Evolutionary conservation across 129 eudicot genomes (phyloP), one percentile per base, ranked within the genome.

Genomic region (Flaveria sonorensis): DNA sequence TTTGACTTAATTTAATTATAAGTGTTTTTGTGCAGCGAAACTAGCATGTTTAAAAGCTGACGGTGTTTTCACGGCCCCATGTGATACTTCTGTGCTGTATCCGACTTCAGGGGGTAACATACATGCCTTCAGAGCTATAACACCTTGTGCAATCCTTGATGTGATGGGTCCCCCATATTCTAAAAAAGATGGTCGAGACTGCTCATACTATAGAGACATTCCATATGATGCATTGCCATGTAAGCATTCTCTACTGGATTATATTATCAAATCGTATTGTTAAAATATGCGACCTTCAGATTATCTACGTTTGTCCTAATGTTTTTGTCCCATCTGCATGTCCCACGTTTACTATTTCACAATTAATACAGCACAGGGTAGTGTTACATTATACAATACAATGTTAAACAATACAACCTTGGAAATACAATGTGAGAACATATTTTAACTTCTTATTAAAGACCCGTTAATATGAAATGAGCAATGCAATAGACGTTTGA

Each of bases 111-210:
- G 98, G 45, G 98, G 98, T 60, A 94, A 94, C 75, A 89, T 94
- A 56, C 98, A 94, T 53, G 87, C 85, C 53, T 94, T 91, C 70
- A 87, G 47, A 24, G 98, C 98, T 14, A 77, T 94, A 73, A 87
- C 92, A 28, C 96, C 98, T 1, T 91, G 98, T 85, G 97, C 92
- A 2, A 78, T 94, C 18, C 92, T 94, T n/a, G 98, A 94, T 81
- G 98, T 94, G 21, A 47, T 91, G 40, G 98, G 98, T 30, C 98
- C 98, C 50, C 98, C 98, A 0, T 94, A 94, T 79, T 87, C 92
- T 26, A 77, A 85, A 73, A 85, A 84, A 16, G 97, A 93, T 13
- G 98, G 89, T 4, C 91, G 97, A 6, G 92, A 93, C 39, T 84
- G 96, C 71, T 76, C 93, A 8, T 91, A 89, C 77, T 94, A 91